A percentile compares a stretch with the other conserved stretches of the same genome.
Evolutionary conservation across 129 eudicot species (phyloP).

Genomic region (Escallonia rubra): DNA sequence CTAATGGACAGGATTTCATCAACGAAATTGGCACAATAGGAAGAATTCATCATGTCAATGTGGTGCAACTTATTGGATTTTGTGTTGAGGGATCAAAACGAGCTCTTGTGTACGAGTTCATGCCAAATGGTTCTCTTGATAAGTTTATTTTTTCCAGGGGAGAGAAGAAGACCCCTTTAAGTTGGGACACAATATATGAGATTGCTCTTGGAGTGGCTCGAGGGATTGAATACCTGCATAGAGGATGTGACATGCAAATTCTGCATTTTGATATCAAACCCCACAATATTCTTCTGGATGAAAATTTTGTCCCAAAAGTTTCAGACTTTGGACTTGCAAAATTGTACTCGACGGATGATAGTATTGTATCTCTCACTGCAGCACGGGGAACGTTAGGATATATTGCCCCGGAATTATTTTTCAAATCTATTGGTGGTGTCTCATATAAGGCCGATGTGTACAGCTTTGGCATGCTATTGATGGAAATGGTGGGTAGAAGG

Average conservation of each 20-base stretch:
- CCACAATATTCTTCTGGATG: constrained; percentile 2
- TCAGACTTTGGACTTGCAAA: constrained; percentile 13
- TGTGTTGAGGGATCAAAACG: constrained; percentile 5
- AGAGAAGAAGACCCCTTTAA: not conserved
- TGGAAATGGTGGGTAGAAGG: not conserved
- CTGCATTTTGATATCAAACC: constrained; percentile 12
- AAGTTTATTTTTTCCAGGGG: not conserved
- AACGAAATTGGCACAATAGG: constrained; percentile 22
- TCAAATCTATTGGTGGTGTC: constrained; percentile 8
- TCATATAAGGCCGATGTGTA: constrained; percentile 7
- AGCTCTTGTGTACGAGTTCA: constrained; percentile 9
- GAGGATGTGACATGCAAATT: constrained; percentile 13
- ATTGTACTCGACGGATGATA: not conserved
- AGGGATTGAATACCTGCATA: constrained; percentile 10
- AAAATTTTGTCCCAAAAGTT: constrained; percentile 4
- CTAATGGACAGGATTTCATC: constrained; percentile 14
- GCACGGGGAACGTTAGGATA: constrained; percentile 6
- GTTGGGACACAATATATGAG: not conserved
- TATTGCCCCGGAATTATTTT: not conserved
- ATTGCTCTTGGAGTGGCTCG: not conserved
- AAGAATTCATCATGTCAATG: constrained; percentile 10
- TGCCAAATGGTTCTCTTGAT: constrained; percentile 14
- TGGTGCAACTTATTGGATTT: not conserved
- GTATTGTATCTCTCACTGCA: constrained; percentile 5
- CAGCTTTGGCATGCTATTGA: constrained; percentile 4